phyloP scores from a whole-genome alignment of 208 protist genomes.

The Naegleria fowleri region DNA sequence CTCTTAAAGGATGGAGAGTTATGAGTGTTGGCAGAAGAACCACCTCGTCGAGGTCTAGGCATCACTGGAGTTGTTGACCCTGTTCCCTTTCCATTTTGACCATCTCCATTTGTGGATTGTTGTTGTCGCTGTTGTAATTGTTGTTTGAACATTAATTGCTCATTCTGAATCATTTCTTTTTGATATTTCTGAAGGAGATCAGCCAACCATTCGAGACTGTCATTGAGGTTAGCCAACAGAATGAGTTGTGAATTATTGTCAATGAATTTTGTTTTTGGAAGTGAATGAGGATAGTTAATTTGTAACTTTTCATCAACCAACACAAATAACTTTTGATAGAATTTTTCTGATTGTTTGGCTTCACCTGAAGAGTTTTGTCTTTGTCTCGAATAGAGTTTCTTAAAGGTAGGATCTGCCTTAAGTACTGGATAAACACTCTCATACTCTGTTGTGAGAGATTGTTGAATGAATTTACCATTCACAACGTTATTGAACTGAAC shows the following conservation, averaged over 20 bases:
- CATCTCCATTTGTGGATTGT: not conserved
- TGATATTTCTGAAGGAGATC: not conserved
- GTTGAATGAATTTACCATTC: not conserved
- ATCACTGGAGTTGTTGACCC: not conserved
- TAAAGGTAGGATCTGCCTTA: not conserved
- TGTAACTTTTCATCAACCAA: not conserved
- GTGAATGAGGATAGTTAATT: not conserved
- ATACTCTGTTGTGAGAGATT: not conserved
- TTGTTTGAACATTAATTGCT: not conserved
- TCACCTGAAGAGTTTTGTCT: not conserved
- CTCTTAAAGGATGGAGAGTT: not conserved
- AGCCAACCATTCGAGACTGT: slow-evolving; percentile 9
- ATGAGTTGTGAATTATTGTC: slow-evolving; percentile 6
- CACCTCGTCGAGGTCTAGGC: not conserved
- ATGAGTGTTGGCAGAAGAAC: not conserved
- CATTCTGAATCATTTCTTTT: not conserved
- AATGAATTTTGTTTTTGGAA: slow-evolving; percentile 4
- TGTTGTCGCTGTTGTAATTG: not conserved
- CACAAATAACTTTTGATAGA: not conserved
- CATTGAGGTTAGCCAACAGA: slow-evolving; percentile 11
- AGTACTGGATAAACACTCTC: not conserved
- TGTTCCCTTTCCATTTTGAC: not conserved
- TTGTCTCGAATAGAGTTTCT: not conserved
- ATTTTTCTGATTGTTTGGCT: not conserved
- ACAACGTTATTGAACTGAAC: not conserved